Base-by-base conservation (phyloP, 129 eudicot species). In the Ambrosia artemisiifolia region DNA sequence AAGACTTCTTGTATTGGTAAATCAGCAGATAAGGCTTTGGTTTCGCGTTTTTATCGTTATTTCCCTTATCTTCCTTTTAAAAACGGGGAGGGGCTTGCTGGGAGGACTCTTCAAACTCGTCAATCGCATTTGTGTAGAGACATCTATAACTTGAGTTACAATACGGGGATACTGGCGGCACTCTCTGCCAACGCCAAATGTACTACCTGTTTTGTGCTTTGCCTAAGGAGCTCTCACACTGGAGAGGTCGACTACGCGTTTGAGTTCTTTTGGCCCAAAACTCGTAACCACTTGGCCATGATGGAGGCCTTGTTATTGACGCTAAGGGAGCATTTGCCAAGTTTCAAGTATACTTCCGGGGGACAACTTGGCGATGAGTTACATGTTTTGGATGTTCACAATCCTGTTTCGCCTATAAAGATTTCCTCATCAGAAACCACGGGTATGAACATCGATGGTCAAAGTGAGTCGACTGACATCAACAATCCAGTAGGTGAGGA, bases 321-420 rank as follows among this genome's bases (percentile, higher is more conserved):
- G 5, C 30, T 63, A 63, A 35, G 16, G 47, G n/a, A 11, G 30
- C 35, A 13, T 68, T 32, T 68, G 61, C 61, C 61, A n/a, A 33
- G 28, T 68, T 68, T 68, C 61, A 68, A 8, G 24, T 68, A 28
- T 48, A 28, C 60, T 8, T 68, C 14, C 28, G 72, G 46, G 32
- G 60, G 44, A 44, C 11, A 67, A 67, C 40, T 47, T 67, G 43
- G 57, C 32, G 61, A 68, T 47, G 61, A 68, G 14, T 49, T 47
- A 42, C 18, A 3, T 19, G 51, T 42, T 43, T 4, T 30, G 7
- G 42, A 36, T 36, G 42, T 36, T 36, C 7, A 36, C 42, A 36
- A 36, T 36, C 7, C 42, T 36, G 6, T 36, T 36, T 36, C 42
- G 7, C 7, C 42, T 36, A 0, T 36, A 6, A 36, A 36, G 42